Evolutionary conservation across 2,329 filamentous ascomycete genomes (phyloP), one percentile per base, ranked within the genome.

Genomic region (Dichotomopilus funicola): DNA sequence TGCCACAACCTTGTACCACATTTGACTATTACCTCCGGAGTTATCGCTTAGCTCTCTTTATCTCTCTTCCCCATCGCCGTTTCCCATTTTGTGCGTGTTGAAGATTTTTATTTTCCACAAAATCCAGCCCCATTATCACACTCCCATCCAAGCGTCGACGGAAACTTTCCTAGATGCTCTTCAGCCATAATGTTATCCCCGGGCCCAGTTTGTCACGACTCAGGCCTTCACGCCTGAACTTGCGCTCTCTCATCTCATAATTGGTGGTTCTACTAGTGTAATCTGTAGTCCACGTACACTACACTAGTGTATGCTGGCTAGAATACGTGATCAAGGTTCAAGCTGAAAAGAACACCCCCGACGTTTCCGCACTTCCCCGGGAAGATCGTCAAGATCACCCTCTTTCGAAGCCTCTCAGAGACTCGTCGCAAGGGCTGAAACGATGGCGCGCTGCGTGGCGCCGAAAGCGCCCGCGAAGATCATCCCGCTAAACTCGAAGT

Each of bases 381-480:
- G 54, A 53, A 58, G 52, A 60, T 56, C 55, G 37, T 58, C 58
- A 53, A 40, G 56, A 60, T 56, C 53, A 53, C 44, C 59, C 47
- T 41, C 48, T 43, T 49, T 34, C 34, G 34, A 27, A 48, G 57
- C 59, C 52, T 57, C 52, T 38, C 49, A 42, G 46, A 45, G 19
- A 53, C 49, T 51, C 36, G 36, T 10, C 27, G 40, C 47, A 55
- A 53, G 33, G 56, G 58, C 58, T 62, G 61, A 63, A 64, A 63
- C 62, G 49, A 59, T 59, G 61, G 59, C 59, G 58, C 55, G 55
- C 44, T 55, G 55, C 53, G 54, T 62, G 62, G 62, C 62, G 62
- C 53, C 55, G 53, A 45, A 46, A 54, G 55, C 44, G 43, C 46
- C 46, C 49, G 51, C 40, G 58, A 41, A 49, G 58, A 62, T 63